phyloP scores from a whole-genome alignment of 2,329 filamentous ascomycete species.

The Fusarium guadeloupense region DNA sequence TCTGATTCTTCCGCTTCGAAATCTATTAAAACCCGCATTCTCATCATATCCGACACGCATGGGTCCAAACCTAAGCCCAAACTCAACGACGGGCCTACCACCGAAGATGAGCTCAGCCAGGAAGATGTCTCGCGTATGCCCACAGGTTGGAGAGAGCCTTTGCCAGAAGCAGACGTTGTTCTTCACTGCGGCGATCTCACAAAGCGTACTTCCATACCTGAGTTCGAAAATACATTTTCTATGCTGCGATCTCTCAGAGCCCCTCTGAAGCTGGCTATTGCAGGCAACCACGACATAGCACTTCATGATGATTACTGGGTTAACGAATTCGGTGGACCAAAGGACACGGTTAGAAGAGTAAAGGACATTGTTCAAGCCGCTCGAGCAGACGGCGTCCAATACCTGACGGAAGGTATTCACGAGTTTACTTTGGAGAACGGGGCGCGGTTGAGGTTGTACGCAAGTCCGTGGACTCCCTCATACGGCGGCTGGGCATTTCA shows the following conservation, averaged over 20 bases:
- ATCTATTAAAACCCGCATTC: slow-evolving; percentile 49
- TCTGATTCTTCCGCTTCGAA: not conserved
- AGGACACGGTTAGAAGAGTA: slow-evolving; percentile 46
- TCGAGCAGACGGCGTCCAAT: slow-evolving; percentile 52
- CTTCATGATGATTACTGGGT: slow-evolving; percentile 47
- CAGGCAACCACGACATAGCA: slow-evolving; percentile 64
- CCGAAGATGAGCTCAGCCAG: slow-evolving; percentile 40
- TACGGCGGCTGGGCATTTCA: slow-evolving; percentile 60
- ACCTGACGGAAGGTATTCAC: slow-evolving; percentile 60
- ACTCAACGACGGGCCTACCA: slow-evolving; percentile 14
- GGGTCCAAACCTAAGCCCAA: slow-evolving; percentile 35
- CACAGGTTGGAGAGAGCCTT: slow-evolving; percentile 46
- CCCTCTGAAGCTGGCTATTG: slow-evolving; percentile 63
- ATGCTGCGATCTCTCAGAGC: slow-evolving; percentile 55
- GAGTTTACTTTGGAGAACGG: slow-evolving; percentile 60
- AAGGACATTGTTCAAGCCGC: slow-evolving; percentile 52
- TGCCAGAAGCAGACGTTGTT: slow-evolving; percentile 55
- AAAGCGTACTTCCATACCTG: slow-evolving; percentile 50
- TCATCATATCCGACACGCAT: slow-evolving; percentile 54
- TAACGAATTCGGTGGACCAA: slow-evolving; percentile 4
- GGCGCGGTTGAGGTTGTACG: slow-evolving; percentile 58
- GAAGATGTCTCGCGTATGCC: slow-evolving; percentile 13
- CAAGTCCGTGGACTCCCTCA: slow-evolving; percentile 62
- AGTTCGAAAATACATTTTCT: slow-evolving; percentile 54
- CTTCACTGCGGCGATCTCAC: slow-evolving; percentile 65